phyloP scores from a whole-genome alignment of 768 basidiomycete genomes.

The Mycena sanguinolenta region DNA sequence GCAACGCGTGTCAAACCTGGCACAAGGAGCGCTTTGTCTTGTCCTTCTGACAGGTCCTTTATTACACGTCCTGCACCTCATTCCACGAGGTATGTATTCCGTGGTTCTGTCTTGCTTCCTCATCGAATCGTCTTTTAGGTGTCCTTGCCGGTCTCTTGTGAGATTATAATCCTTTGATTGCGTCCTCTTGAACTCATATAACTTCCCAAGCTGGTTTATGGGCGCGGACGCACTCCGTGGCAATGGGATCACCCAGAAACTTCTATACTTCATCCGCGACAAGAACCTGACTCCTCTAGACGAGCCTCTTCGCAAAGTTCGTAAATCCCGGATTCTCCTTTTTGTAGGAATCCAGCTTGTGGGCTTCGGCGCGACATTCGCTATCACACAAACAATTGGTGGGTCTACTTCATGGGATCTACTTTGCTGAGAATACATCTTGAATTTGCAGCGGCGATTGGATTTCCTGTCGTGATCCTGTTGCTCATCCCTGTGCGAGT shows the following conservation, averaged over 20 bases:
- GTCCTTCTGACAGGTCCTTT: constrained; percentile 88
- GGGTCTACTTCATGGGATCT: constrained; percentile 34
- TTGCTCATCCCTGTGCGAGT: constrained; percentile 84
- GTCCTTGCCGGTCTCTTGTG: constrained; percentile 91
- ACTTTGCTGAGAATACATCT: constrained; percentile 1
- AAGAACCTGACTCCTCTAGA: constrained; percentile 66
- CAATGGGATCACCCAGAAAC: constrained; percentile 87
- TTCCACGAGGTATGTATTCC: constrained; percentile 71
- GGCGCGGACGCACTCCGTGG: constrained; percentile 83
- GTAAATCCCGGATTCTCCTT: constrained; percentile 77
- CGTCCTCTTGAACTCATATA: constrained; percentile 1
- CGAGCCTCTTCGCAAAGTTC: constrained; percentile 84
- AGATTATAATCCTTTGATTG: constrained; percentile 42
- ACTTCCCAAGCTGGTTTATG: constrained; percentile 86
- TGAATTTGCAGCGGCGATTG: constrained; percentile 86
- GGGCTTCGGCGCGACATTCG: constrained; percentile 91
- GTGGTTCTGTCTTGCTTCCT: constrained; percentile 13
- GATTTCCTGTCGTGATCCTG: constrained; percentile 91
- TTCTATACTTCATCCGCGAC: constrained; percentile 86
- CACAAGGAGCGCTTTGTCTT: constrained; percentile 84
- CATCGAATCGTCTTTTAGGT: constrained; percentile 48
- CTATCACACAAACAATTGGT: constrained; percentile 93
- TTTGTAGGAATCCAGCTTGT: constrained; percentile 83
- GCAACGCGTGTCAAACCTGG: constrained; percentile 92
- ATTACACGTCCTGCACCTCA: constrained; percentile 80